Percentiles rank a stretch among this genome's conserved stretches.
These are phyloP conservation scores for Lycium barbarum DNA, from an alignment of 257 asterid species.

Conservation along the genomic window DNA sequence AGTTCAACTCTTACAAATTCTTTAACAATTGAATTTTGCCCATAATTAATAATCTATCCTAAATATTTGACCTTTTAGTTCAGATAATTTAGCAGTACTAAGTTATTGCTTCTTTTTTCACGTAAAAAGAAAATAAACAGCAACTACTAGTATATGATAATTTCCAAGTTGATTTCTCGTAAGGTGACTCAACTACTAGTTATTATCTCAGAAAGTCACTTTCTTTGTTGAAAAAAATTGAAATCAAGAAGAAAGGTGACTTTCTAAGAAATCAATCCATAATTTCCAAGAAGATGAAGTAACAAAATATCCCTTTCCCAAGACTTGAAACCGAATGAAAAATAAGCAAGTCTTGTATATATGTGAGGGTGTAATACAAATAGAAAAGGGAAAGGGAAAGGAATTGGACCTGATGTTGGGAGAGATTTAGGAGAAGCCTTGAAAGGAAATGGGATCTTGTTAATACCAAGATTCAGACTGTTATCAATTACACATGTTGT, in stretches of 20 bases:
- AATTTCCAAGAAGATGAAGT: neutral
- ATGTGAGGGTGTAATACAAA: neutral
- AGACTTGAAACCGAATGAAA: neutral
- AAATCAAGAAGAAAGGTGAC: too few species aligned
- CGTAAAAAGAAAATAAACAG: neutral
- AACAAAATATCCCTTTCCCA: neutral
- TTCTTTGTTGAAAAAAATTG: too few species aligned
- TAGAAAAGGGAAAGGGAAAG: neutral
- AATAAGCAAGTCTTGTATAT: neutral
- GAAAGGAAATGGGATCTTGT: constrained; percentile 6
- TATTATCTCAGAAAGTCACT: too few species aligned
- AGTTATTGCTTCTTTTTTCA: neutral
- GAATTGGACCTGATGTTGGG: constrained; percentile 24
- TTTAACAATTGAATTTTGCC: neutral
- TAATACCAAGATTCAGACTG: neutral
- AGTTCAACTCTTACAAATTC: constrained; percentile 8
- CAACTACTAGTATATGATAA: neutral
- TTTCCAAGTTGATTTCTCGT: neutral
- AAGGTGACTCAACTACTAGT: too few species aligned
- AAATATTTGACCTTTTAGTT: neutral
- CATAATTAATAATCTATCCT: neutral
- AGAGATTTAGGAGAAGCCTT: constrained; percentile 24
- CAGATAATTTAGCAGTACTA: neutral
- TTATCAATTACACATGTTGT: neutral
- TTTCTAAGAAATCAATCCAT: too few species aligned